These are phyloP conservation scores for Mycena belliarum DNA, from an alignment of 768 basidiomycete species.

Conservation along the genomic window DNA sequence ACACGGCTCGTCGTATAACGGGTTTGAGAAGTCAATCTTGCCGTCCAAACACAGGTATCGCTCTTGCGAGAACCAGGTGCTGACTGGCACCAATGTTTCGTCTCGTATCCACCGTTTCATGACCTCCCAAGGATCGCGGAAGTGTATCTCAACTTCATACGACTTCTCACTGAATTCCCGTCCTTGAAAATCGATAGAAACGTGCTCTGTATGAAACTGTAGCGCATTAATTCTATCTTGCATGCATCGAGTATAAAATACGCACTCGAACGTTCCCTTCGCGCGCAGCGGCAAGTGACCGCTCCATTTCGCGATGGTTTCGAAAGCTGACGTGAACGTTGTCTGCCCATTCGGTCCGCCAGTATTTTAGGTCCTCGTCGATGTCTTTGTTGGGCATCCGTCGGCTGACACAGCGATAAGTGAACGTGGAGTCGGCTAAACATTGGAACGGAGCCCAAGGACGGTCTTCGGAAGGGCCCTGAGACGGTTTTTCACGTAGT, in stretches of 20 bases:
- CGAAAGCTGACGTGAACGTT: constrained; percentile 3
- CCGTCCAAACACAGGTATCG: constrained; percentile 14
- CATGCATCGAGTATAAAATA: no score
- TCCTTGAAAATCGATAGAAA: constrained; percentile 6
- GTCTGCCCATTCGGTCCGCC: constrained; percentile 1
- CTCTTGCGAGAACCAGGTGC: constrained; percentile 19
- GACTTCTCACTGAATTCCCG: neutral
- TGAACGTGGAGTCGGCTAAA: constrained; percentile 18
- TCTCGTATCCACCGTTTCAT: constrained; percentile 15
- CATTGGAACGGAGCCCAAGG: constrained; percentile 23
- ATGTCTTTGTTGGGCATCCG: constrained; percentile 3
- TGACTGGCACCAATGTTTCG: constrained; percentile 4
- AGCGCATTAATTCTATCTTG: no score
- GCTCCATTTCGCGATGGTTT: constrained; percentile 15
- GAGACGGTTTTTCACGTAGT: neutral
- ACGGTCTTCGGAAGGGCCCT: neutral
- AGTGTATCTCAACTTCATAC: constrained; percentile 16
- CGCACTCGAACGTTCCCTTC: neutral
- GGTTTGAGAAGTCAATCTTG: neutral
- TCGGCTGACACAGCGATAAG: constrained; percentile 15
- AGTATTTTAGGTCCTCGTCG: constrained; percentile 11
- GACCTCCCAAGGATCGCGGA: constrained; percentile 23
- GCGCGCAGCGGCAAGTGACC: constrained; percentile 7
- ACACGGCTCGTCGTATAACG: neutral
- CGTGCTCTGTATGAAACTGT: no score